Evolutionary conservation across 371 early-diverging fungal species (phyloP), one percentile per base, ranked within the genome.

Genomic region (Mortierella sp.): DNA sequence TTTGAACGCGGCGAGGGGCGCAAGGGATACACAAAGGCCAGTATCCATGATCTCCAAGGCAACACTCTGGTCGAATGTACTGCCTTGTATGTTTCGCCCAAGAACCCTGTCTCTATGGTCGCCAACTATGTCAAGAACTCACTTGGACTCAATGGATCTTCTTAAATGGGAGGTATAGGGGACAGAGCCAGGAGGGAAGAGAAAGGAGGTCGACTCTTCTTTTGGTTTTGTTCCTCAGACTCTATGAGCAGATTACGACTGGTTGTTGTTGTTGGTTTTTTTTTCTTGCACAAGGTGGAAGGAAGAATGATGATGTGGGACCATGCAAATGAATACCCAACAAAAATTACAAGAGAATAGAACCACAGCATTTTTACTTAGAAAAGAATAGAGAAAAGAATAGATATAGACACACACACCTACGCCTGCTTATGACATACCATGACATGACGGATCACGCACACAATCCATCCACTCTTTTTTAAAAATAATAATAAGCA

Each of bases 1-100:
- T 81, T 96, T 9, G 91, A 90, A 52, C 89, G 89, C 11, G 60
- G 92, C 0, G 94, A 95, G 71, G 96, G 95, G 10, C 90, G 96
- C 75, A 96, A 96, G 85, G 95, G 94, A 13, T 92, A 87, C 78
- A 90, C 94, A 54, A 86, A 84, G 47, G 96, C 94, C 2, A 89
- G 90, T 81, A 90, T 95, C 16, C 91, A 93, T 70, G 90, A 91
- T 19, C 47, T 88, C 1, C 88, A 91, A 57, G 92, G 92, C 72
- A 89, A 86, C 50, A 60, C 91, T 3, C 84, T 95, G 63, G 92
- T 92, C 54, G 95, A 95, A 58, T 94, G 94, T 26, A 93, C 90
- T 38, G 91, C 94, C 9, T 90, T 95, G 11, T 95, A 91, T 71
- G 88, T 95, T 68, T 92, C 93, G 50, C 95, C 95, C 44, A 92